Evolutionary conservation across 139 green algal species (phyloP).

Genomic region (Chlorella sorokiniana): DNA sequence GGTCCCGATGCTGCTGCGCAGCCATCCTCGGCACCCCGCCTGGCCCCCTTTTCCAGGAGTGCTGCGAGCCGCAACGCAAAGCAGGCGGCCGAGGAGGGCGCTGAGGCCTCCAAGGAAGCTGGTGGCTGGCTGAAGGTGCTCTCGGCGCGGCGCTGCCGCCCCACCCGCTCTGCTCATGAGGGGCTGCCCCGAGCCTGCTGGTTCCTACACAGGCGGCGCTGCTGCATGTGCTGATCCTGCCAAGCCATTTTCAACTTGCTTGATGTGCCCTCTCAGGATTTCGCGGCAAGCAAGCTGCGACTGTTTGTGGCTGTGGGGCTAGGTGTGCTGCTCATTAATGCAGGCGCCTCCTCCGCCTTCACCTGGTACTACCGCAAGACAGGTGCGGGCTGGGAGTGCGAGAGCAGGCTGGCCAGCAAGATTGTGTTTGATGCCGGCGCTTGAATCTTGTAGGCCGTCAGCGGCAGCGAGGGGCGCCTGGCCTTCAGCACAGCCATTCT

Average conservation of each 20-base stretch:
- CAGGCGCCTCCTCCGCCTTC: background rate
- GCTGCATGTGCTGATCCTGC: background rate
- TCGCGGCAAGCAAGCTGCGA: slow-evolving; percentile 10
- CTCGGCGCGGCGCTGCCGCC: background rate
- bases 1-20: too few species aligned
- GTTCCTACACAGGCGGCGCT: too few species aligned
- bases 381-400: background rate
- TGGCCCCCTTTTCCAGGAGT: too few species aligned
- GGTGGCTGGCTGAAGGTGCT: slow-evolving; percentile 17
- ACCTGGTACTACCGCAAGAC: slow-evolving; percentile 7
- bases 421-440: too few species aligned
- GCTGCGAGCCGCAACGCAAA: background rate
- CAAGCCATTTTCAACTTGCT: background rate
- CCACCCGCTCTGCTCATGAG: background rate
- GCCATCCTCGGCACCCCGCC: too few species aligned
- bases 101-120: background rate
- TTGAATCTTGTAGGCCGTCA: too few species aligned
- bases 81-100: background rate
- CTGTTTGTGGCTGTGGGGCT: slow-evolving; percentile 20
- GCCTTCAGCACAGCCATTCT: too few species aligned
- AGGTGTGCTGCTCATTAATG: slow-evolving; percentile 6
- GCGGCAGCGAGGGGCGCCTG: too few species aligned
- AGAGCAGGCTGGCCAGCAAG: background rate
- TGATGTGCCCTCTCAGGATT: background rate
- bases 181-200: background rate